phyloP scores from a whole-genome alignment of 805 yeast species.

The Lachancea fermentati region DNA sequence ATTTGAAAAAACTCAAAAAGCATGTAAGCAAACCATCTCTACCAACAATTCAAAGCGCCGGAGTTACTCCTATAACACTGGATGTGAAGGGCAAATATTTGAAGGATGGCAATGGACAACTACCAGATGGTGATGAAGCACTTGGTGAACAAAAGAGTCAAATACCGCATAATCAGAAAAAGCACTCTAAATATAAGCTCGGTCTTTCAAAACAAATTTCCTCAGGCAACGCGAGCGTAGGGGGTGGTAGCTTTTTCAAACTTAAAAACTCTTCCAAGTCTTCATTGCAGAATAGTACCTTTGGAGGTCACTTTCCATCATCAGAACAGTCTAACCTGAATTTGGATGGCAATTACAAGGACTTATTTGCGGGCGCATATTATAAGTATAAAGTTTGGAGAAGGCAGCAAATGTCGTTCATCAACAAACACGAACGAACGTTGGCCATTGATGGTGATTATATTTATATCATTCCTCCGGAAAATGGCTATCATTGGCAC shows the following conservation, averaged over 20 bases:
- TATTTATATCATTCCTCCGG: slow-evolving; percentile 73
- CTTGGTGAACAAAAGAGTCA: slow-evolving; percentile 5
- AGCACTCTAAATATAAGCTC: slow-evolving; percentile 19
- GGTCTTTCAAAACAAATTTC: slow-evolving; percentile 16
- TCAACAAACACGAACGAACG: slow-evolving; percentile 68
- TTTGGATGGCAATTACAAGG: slow-evolving; percentile 24
- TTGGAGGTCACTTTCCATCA: slow-evolving; percentile 15
- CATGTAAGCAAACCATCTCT: slow-evolving; percentile 24
- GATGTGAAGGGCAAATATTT: slow-evolving; percentile 22
- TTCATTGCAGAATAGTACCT: slow-evolving; percentile 20
- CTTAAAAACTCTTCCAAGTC: slow-evolving; percentile 32
- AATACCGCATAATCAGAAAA: slow-evolving; percentile 12
- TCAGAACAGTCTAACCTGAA: slow-evolving; percentile 17
- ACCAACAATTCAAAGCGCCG: slow-evolving; percentile 33
- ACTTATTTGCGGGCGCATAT: slow-evolving; percentile 50
- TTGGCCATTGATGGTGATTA: slow-evolving; percentile 93
- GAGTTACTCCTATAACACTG: slow-evolving; percentile 30
- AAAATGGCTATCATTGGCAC: slow-evolving; percentile 63
- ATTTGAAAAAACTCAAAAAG: slow-evolving; percentile 30
- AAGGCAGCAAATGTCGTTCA: slow-evolving; percentile 78
- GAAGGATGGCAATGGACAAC: slow-evolving; percentile 5
- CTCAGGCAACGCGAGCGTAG: background rate
- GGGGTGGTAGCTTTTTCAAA: slow-evolving; percentile 28
- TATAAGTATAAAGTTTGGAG: slow-evolving; percentile 86
- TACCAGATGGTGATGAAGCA: slow-evolving; percentile 9